Conservation (phyloP, 2,329 filamentous ascomycete genomes). For the Myotisia sp. region DNA sequence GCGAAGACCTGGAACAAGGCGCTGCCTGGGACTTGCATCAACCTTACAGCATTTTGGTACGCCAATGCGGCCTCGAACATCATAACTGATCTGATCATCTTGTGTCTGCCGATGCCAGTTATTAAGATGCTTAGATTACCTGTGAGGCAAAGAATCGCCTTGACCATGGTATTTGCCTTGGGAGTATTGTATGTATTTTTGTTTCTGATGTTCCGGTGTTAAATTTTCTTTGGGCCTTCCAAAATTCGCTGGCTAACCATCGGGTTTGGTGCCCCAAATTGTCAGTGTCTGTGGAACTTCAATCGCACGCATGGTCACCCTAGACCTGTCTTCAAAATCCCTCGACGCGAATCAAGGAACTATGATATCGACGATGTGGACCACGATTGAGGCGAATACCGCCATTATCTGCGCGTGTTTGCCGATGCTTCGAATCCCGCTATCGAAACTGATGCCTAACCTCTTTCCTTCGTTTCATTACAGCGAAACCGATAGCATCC, state of each 20-base stretch:
- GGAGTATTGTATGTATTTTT: conserved; percentile 22
- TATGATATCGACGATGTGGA: conserved; percentile 23
- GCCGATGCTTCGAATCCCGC: conserved; percentile 21
- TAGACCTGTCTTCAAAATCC: conserved; percentile 16
- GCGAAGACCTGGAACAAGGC: conserved; percentile 34
- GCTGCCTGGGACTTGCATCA: conserved; percentile 31
- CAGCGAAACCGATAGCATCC: background rate
- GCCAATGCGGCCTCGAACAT: conserved; percentile 32
- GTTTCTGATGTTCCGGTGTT: background rate
- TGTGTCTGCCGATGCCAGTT: conserved; percentile 22
- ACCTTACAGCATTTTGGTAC: conserved; percentile 36
- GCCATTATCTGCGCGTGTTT: conserved; percentile 28
- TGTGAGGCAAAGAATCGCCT: conserved; percentile 35
- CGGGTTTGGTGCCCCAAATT: no score
- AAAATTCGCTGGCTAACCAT: conserved; percentile 3
- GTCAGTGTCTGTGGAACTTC: conserved; percentile 18
- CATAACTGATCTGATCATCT: conserved; percentile 22
- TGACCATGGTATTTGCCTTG: conserved; percentile 29
- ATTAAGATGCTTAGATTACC: conserved; percentile 20
- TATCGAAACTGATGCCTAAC: conserved; percentile 14
- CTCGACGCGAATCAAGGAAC: conserved; percentile 17
- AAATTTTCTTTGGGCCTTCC: background rate
- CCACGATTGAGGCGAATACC: conserved; percentile 22
- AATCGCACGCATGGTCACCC: conserved; percentile 22
- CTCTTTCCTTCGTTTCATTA: conserved; percentile 6